These are phyloP conservation scores for Penicillium pancosmium DNA, from an alignment of 495 filamentous ascomycete genomes.

Conservation along the genomic window DNA sequence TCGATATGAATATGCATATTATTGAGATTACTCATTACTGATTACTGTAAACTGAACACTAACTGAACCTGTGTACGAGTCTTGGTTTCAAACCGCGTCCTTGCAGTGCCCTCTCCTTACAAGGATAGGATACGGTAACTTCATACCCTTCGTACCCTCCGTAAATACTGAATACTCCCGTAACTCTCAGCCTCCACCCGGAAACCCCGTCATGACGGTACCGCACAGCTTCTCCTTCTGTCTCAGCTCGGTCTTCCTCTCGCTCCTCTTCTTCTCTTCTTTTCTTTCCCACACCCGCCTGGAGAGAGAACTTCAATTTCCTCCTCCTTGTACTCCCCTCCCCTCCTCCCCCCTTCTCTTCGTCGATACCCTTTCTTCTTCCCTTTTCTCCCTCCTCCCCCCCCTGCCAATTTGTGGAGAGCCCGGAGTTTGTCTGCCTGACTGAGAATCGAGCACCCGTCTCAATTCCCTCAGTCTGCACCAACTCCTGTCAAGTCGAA, in stretches of 20 bases:
- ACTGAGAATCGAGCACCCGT: slow-evolving; percentile 17
- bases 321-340: slow-evolving; percentile 38
- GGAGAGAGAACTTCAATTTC: slow-evolving; percentile 49
- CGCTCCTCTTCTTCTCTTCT: slow-evolving; percentile 43
- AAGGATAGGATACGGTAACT: background rate
- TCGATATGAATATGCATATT: too few species aligned
- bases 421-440: slow-evolving; percentile 46
- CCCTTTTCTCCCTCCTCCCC: slow-evolving; percentile 52
- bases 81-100: slow-evolving; percentile 28
- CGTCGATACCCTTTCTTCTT: slow-evolving; percentile 52
- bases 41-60: background rate
- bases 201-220: slow-evolving; percentile 30
- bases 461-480: slow-evolving; percentile 11
- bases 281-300: slow-evolving; percentile 51
- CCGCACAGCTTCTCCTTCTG: slow-evolving; percentile 38
- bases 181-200: slow-evolving; percentile 30
- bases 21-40: background rate
- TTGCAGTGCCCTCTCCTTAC: slow-evolving; percentile 30
- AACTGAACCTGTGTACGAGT: background rate
- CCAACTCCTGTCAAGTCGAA: slow-evolving; percentile 50
- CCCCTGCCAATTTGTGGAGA: slow-evolving; percentile 57
- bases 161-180: background rate
- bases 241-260: slow-evolving; percentile 38
- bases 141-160: background rate
- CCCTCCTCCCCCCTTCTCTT: slow-evolving; percentile 40